phyloP scores from a whole-genome alignment of 1,139 yeast genomes.

The Saccharomycopsis phalli region DNA sequence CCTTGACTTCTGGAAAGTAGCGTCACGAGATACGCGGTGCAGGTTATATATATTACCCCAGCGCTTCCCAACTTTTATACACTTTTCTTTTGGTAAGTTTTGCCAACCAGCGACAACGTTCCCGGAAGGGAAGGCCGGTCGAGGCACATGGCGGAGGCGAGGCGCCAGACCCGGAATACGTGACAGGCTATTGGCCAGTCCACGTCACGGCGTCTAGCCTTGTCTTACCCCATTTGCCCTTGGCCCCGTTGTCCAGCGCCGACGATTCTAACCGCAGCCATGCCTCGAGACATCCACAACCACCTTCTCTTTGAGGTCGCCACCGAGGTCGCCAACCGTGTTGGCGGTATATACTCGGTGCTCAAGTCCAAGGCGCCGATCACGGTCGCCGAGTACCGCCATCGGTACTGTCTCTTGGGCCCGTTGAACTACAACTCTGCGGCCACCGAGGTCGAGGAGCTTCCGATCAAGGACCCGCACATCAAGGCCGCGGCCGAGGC shows the following conservation, averaged over 20 bases:
- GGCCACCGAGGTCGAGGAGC: conserved; percentile 87
- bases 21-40: too few relatives aligned
- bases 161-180: too few relatives aligned
- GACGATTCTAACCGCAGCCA: conserved; percentile 23
- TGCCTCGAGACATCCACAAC: conserved; percentile 72
- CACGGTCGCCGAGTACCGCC: conserved; percentile 87
- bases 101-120: too few relatives aligned
- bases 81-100: too few relatives aligned
- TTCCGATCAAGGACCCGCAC: conserved; percentile 40
- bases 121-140: too few relatives aligned
- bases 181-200: not conserved
- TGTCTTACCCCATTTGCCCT: not conserved
- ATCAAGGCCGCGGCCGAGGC: conserved; percentile 58
- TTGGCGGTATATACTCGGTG: conserved; percentile 96
- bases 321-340: conserved; percentile 95
- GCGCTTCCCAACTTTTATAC: too few relatives aligned
- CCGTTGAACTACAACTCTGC: conserved; percentile 78
- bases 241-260: not conserved
- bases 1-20: too few relatives aligned
- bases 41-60: too few relatives aligned
- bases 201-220: not conserved
- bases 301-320: conserved; percentile 90
- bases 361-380: conserved; percentile 95
- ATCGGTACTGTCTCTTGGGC: conserved; percentile 80
- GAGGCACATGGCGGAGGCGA: too few relatives aligned